Base-by-base conservation (phyloP, 768 basidiomycete genomes). In the Gelatoporia subvermispora region DNA sequence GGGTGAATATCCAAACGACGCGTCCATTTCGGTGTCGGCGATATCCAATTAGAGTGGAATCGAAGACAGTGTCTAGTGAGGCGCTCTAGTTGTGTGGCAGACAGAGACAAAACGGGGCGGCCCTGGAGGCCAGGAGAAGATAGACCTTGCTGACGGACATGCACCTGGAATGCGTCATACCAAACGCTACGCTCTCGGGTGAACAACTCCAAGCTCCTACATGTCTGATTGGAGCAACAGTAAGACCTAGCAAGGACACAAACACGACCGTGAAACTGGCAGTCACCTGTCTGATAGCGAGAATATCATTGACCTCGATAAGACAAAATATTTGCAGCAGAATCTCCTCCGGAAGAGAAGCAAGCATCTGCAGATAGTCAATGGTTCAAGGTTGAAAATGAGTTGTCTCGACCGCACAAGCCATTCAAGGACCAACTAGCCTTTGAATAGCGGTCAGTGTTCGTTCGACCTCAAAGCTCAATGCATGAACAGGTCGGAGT, bases 111-210 rank as follows among this genome's bases (percentile, higher is more conserved):
- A 0, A 77, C 48, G 10, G 63, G 45, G 37, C 56, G 57, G 13
- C 60, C 56, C 9, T 49, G 45, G 3, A 74, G 59, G n/a, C 69
- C 51, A 0, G 79, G 79, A 39, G 74, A 63, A 3, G 84, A 81
- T 35, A 82, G 60, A 53, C 70, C 64, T 21, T 65, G 53, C 8
- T 68, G 64, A 41, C 74, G 49, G 34, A 81, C 64, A 39, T 75
- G 68, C 23, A 52, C 61, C 13, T 64, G 65, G 24, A 84, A 59
- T 20, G 78, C 66, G 8, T 65, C 45, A 7, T 65, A 61, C 83
- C 82, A 85, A 35, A 84, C 67, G 35, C 68, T 63, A 31, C 72
- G 76, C 0, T 71, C 58, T n/a, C 67, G 72, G 0, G 80, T 77
- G 16, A 75, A 57, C 3, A 67, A 59, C 22, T 57, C 50, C 24